Conservation (phyloP, 1,139 yeast genomes). For the Hansenula lynferdii region DNA sequence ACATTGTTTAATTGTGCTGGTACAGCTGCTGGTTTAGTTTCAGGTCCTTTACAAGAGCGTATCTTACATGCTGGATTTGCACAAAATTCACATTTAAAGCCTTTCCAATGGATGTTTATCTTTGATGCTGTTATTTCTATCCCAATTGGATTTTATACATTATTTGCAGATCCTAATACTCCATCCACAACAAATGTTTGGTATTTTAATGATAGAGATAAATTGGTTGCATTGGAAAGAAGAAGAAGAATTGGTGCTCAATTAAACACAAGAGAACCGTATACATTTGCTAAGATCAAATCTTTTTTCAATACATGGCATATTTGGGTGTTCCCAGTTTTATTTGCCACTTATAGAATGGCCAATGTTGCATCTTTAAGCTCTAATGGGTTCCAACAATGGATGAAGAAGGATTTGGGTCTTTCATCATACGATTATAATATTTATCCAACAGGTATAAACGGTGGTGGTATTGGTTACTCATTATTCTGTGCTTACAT, state of each 20-base stretch:
- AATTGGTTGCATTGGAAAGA: conserved; percentile 30
- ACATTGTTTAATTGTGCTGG: conserved; percentile 40
- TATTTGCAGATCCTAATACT: conserved; percentile 29
- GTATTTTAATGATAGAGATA: conserved; percentile 29
- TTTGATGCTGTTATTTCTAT: too few relatives aligned
- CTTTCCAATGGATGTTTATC: conserved; percentile 47
- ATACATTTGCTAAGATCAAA: conserved; percentile 36
- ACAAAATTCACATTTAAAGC: conserved; percentile 24
- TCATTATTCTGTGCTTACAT: conserved; percentile 34
- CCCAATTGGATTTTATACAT: conserved; percentile 22
- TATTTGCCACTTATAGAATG: conserved; percentile 40
- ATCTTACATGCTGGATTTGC: conserved; percentile 23
- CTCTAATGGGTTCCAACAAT: conserved; percentile 11
- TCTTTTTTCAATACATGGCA: too few relatives aligned
- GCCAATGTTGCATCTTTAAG: conserved; percentile 29
- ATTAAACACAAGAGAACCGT: too few relatives aligned
- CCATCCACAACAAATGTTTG: conserved; percentile 34
- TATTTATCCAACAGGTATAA: conserved; percentile 41
- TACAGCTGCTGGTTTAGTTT: conserved; percentile 37
- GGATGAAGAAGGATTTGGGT: conserved; percentile 40
- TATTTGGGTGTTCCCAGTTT: too few relatives aligned
- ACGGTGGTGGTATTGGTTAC: conserved; percentile 37
- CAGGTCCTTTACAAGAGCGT: too few relatives aligned
- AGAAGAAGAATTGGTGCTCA: conserved; percentile 25
- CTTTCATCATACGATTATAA: conserved; percentile 38